phyloP scores from a whole-genome alignment of 306 rosid species.

The Corylus avellana region DNA sequence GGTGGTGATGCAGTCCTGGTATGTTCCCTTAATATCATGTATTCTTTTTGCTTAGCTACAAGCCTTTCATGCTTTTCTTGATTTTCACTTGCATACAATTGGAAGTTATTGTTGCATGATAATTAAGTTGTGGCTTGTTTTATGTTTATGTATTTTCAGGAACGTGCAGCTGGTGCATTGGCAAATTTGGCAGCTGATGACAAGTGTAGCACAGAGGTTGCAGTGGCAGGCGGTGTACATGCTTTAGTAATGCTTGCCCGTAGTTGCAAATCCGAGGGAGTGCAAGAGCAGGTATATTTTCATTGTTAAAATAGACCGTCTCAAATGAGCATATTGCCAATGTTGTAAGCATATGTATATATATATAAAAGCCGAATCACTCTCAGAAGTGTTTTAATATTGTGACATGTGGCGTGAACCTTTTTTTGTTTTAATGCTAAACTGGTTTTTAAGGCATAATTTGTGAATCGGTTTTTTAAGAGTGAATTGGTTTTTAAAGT shows the following conservation, averaged over 20 bases:
- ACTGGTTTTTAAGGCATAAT: too few relatives aligned
- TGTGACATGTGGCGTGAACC: too few relatives aligned
- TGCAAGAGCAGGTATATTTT: constrained; percentile 91
- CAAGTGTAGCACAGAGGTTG: constrained; percentile 98
- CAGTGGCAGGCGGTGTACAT: constrained; percentile 94
- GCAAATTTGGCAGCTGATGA: constrained; percentile 99
- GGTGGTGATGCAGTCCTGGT: constrained; percentile 98
- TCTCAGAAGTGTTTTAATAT: too few relatives aligned
- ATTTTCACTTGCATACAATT: constrained; percentile 16
- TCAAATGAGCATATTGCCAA: constrained; percentile 10
- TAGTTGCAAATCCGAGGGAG: constrained; percentile 94
- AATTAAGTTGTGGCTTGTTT: constrained; percentile 16
- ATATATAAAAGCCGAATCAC: too few relatives aligned
- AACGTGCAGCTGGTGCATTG: constrained; percentile 99
- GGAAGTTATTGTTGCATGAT: constrained; percentile 25
- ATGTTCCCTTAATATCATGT: constrained; percentile 38
- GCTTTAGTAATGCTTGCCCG: constrained; percentile 99
- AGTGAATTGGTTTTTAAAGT: too few relatives aligned
- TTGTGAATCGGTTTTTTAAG: too few relatives aligned
- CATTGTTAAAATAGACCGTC: constrained; percentile 15
- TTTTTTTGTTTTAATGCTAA: too few relatives aligned
- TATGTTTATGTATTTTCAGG: constrained; percentile 51
- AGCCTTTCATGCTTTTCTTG: constrained; percentile 20
- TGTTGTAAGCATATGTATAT: not conserved
- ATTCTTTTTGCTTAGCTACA: constrained; percentile 18